These are phyloP conservation scores for Rhododendron griersonianum DNA, from an alignment of 148 eudicot species.

Conservation along the genomic window DNA sequence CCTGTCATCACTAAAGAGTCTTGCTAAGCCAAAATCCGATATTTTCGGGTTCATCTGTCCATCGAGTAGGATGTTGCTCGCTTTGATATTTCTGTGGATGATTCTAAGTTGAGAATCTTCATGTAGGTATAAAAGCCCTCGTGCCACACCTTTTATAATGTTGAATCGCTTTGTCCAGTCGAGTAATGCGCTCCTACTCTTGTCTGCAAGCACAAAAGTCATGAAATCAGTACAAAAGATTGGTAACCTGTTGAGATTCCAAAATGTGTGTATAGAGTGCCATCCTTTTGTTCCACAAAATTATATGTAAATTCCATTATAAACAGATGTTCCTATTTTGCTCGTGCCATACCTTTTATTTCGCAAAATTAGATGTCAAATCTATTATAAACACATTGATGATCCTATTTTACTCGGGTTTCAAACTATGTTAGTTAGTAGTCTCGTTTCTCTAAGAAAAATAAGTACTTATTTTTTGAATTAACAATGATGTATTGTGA, in stretches of 20 bases:
- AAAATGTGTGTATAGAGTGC: background rate
- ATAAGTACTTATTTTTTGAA: no score
- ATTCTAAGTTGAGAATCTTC: conserved; percentile 7
- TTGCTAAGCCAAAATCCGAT: conserved; percentile 13
- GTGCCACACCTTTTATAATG: conserved; percentile 12
- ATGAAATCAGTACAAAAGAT: background rate
- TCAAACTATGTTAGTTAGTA: no score
- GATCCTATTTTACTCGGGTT: no score
- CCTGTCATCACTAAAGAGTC: conserved; percentile 2
- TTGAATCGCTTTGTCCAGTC: conserved; percentile 11
- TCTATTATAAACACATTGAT: no score
- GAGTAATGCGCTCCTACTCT: conserved; percentile 12
- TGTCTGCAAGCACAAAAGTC: background rate
- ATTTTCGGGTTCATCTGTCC: conserved; percentile 13
- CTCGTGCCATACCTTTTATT: no score
- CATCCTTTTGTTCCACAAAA: background rate
- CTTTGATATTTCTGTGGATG: conserved; percentile 11
- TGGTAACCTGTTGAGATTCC: background rate
- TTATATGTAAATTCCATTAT: no score
- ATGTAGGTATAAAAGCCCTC: conserved; percentile 8
- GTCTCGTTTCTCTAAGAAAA: no score
- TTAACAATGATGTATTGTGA: no score
- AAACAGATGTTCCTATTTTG: no score
- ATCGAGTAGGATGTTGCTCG: conserved; percentile 8
- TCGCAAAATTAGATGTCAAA: no score